Conservation (phyloP, 1,284 basidiomycete genomes). For the Irpex rosettiformis region DNA sequence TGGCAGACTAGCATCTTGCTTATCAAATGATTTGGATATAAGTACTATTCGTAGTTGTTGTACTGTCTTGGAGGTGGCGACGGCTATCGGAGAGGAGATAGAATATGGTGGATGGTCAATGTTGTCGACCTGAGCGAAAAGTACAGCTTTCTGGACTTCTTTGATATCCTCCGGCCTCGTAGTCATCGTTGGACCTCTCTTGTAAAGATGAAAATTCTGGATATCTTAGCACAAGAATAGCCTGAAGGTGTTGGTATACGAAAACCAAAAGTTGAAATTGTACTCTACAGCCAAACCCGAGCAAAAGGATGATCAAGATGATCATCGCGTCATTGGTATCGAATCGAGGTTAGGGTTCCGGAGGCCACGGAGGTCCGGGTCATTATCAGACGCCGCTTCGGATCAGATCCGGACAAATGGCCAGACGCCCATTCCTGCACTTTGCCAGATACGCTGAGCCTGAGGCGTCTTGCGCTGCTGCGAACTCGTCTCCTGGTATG, state of each 20-base stretch:
- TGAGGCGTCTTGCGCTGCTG: background rate
- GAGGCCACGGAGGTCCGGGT: background rate
- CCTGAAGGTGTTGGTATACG: background rate
- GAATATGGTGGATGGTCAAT: constrained; percentile 8
- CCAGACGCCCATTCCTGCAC: background rate
- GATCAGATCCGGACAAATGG: background rate
- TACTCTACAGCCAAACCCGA: background rate
- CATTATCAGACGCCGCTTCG: background rate
- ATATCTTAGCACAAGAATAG: background rate
- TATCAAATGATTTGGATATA: constrained; percentile 52
- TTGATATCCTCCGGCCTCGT: constrained; percentile 5
- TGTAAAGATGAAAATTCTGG: background rate
- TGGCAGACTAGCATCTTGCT: constrained; percentile 33
- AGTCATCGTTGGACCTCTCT: background rate
- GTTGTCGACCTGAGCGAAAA: constrained; percentile 10
- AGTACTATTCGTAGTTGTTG: constrained; percentile 52
- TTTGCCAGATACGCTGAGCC: background rate
- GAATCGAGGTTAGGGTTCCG: background rate
- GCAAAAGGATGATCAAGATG: background rate
- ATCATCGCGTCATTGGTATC: background rate
- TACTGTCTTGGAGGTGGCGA: constrained; percentile 9
- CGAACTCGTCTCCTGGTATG: background rate
- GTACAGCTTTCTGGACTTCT: constrained; percentile 4
- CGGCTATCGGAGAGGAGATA: constrained; percentile 7
- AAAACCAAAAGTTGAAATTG: background rate